Evolutionary conservation across 768 basidiomycete genomes (phyloP).

Genomic region (Leucosporidium yakuticum): DNA sequence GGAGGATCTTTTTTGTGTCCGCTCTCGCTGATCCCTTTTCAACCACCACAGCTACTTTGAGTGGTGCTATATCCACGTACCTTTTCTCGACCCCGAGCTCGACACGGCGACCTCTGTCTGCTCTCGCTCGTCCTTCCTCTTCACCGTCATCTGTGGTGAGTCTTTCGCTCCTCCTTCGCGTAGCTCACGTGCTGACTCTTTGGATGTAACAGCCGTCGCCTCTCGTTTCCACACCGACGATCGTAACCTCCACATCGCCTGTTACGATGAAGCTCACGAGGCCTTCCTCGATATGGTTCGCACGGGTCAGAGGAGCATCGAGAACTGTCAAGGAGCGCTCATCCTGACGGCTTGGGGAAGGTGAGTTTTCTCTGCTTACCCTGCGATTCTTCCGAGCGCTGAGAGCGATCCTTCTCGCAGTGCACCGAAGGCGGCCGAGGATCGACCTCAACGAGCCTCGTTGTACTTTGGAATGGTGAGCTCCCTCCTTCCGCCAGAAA

Average conservation of each 20-base stretch:
- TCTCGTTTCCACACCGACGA: constrained; percentile 77
- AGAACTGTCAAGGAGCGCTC: constrained; percentile 66
- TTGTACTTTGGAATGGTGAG: constrained; percentile 49
- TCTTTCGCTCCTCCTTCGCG: too few relatives aligned
- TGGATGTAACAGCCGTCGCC: constrained; percentile 56
- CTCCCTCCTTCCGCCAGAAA: background rate
- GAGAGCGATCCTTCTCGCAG: constrained; percentile 42
- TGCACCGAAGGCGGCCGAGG: constrained; percentile 82
- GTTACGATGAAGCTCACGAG: constrained; percentile 72
- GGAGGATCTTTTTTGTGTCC: too few relatives aligned
- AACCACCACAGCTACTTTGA: constrained; percentile 38
- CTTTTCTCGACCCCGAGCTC: constrained; percentile 73
- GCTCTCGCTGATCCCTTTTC: too few relatives aligned
- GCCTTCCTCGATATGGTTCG: constrained; percentile 60
- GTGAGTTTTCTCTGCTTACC: too few relatives aligned
- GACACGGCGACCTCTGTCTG: constrained; percentile 93
- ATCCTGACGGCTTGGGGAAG: constrained; percentile 74
- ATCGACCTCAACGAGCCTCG: constrained; percentile 59
- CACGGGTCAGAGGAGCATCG: constrained; percentile 69
- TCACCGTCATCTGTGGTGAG: constrained; percentile 72
- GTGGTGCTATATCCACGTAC: constrained; percentile 50
- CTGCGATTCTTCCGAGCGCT: too few relatives aligned
- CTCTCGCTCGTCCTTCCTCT: constrained; percentile 84
- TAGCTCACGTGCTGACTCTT: too few relatives aligned
- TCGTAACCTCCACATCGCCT: constrained; percentile 62